These are phyloP conservation scores for Candolleomyces efflorescens DNA, from an alignment of 768 basidiomycete genomes.

Conservation along the genomic window DNA sequence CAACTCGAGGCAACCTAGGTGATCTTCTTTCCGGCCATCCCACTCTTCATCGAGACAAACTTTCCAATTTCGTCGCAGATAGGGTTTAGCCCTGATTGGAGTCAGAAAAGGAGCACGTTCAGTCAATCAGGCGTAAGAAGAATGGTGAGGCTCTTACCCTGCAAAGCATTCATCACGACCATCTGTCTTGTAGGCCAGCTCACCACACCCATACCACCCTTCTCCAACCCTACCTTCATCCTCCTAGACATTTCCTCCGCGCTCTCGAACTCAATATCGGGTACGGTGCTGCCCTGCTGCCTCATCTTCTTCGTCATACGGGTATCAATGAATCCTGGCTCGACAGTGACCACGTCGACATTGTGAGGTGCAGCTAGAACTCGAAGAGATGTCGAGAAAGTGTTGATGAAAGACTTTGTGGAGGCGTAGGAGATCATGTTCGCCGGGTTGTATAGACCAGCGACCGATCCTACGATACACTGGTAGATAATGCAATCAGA, in stretches of 20 bases:
- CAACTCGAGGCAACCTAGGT: slow-evolving; percentile 6
- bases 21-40: slow-evolving; percentile 20
- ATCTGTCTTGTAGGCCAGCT: slow-evolving; percentile 21
- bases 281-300: slow-evolving; percentile 17
- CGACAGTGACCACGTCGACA: slow-evolving; percentile 22
- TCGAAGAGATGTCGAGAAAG: slow-evolving; percentile 24
- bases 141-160: slow-evolving; percentile 11
- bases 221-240: slow-evolving; percentile 23
- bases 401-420: slow-evolving; percentile 28
- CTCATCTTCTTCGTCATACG: slow-evolving; percentile 24
- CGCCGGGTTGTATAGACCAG: slow-evolving; percentile 23
- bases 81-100: slow-evolving; percentile 18
- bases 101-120: not conserved
- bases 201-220: slow-evolving; percentile 22
- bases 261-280: slow-evolving; percentile 15
- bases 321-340: slow-evolving; percentile 25
- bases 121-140: not conserved
- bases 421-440: slow-evolving; percentile 30
- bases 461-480: slow-evolving; percentile 27
- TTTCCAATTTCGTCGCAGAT: slow-evolving; percentile 22
- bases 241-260: slow-evolving; percentile 18
- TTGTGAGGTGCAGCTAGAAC: slow-evolving; percentile 19
- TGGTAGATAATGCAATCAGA: not conserved
- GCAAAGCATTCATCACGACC: slow-evolving; percentile 18
- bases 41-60: slow-evolving; percentile 17